A percentile compares a stretch with the other conserved stretches of the same genome.
These are phyloP conservation scores for Phlegmacium glaucopus DNA, from an alignment of 768 basidiomycete species.

Conservation along the genomic window DNA sequence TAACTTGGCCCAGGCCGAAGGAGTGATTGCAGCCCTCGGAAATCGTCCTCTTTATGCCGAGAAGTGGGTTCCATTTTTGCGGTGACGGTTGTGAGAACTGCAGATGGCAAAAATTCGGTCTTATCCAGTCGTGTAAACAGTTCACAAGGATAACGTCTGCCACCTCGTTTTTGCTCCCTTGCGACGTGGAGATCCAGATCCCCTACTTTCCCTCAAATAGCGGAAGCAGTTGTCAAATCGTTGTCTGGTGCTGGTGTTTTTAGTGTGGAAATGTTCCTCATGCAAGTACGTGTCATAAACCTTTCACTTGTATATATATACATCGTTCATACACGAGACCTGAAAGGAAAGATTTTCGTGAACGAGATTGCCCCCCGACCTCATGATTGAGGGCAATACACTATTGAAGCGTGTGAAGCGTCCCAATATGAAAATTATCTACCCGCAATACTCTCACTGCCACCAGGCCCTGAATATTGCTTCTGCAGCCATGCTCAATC, in stretches of 20 bases:
- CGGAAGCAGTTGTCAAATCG: constrained; percentile 75
- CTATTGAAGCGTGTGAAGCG: constrained; percentile 94
- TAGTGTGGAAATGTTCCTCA: constrained; percentile 97
- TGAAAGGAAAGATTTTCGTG: constrained; percentile 68
- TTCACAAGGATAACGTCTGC: constrained; percentile 92
- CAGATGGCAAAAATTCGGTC: constrained; percentile 68
- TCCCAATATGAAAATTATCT: constrained; percentile 99
- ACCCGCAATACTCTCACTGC: constrained; percentile 86
- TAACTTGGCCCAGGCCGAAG: constrained; percentile 44
- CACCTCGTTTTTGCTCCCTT: constrained; percentile 91
- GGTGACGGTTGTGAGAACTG: constrained; percentile 91
- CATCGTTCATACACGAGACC: not conserved
- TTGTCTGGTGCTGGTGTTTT: constrained; percentile 91
- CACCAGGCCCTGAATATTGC: constrained; percentile 87
- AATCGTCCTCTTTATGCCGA: constrained; percentile 87
- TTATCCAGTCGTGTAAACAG: constrained; percentile 92
- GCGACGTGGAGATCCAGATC: constrained; percentile 54
- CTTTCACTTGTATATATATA: not conserved
- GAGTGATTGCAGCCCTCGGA: constrained; percentile 51
- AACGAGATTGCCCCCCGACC: constrained; percentile 99
- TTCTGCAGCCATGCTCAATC: constrained; percentile 88
- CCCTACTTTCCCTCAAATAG: constrained; percentile 57
- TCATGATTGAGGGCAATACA: constrained; percentile 98
- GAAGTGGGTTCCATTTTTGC: constrained; percentile 89
- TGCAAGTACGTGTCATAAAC: constrained; percentile 56